Conservation (phyloP, 2,329 filamentous ascomycete species). For the Fusarium torulosum region DNA sequence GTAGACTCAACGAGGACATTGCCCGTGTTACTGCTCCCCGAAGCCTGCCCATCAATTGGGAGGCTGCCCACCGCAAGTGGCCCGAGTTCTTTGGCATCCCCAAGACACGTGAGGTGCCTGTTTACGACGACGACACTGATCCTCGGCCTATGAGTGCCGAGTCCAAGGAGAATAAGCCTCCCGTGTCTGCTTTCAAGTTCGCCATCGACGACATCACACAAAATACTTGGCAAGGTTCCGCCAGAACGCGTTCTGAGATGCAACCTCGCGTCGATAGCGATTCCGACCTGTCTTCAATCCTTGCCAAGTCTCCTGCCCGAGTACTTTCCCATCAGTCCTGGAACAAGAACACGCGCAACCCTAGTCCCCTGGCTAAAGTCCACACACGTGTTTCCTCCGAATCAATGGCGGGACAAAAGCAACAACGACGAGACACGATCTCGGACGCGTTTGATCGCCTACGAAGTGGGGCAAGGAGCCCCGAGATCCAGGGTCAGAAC, state of each 20-base stretch:
- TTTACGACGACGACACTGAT: constrained; percentile 52
- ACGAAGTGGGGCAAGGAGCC: constrained; percentile 54
- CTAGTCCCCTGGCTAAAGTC: constrained; percentile 56
- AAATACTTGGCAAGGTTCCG: constrained; percentile 56
- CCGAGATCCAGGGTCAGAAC: constrained; percentile 44
- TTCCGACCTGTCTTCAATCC: constrained; percentile 61
- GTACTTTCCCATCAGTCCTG: constrained; percentile 44
- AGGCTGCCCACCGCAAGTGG: constrained; percentile 64
- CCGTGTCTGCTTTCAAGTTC: constrained; percentile 50
- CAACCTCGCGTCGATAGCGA: constrained; percentile 67
- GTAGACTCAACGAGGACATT: constrained; percentile 63
- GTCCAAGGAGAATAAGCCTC: constrained; percentile 63
- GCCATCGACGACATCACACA: constrained; percentile 60
- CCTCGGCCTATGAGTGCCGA: constrained; percentile 54
- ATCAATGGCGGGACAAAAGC: constrained; percentile 37
- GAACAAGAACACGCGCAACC: constrained; percentile 50
- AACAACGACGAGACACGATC: constrained; percentile 50
- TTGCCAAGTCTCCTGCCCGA: constrained; percentile 56
- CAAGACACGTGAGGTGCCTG: constrained; percentile 48
- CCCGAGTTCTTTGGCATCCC: constrained; percentile 64
- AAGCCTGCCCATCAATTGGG: constrained; percentile 59
- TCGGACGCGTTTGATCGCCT: constrained; percentile 53
- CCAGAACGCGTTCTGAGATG: constrained; percentile 63
- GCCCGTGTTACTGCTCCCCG: constrained; percentile 57
- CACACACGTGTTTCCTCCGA: constrained; percentile 52